These are phyloP conservation scores for Dendrostoma leiphaemia DNA, from an alignment of 2,329 filamentous ascomycete species.

Conservation along the genomic window DNA sequence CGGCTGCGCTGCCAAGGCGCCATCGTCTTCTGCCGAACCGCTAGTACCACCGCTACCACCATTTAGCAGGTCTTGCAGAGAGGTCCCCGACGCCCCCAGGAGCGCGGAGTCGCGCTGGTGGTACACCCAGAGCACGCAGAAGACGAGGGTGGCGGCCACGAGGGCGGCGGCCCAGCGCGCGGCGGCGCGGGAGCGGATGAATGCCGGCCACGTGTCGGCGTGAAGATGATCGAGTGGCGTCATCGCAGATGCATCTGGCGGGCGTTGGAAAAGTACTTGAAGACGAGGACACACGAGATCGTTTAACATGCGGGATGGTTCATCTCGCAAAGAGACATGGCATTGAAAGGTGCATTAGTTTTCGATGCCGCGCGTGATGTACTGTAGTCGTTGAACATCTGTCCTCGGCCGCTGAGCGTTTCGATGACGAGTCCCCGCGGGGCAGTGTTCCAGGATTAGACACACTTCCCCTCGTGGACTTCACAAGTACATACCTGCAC, in stretches of 20 bases:
- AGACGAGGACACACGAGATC: no score
- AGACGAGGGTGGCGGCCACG: not conserved
- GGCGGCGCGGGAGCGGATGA: constrained; percentile 4
- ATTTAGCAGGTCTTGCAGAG: not conserved
- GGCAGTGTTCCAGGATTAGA: no score
- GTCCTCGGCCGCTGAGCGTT: not conserved
- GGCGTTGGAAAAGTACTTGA: no score
- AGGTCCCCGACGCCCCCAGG: no score
- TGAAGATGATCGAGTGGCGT: no score
- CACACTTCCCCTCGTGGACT: not conserved
- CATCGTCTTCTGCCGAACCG: not conserved
- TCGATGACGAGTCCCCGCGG: not conserved
- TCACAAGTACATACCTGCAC: no score
- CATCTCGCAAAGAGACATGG: no score
- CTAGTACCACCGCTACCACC: no score
- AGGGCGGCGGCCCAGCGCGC: not conserved
- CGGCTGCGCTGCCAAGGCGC: not conserved
- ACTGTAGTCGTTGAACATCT: not conserved
- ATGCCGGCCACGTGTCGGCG: not conserved
- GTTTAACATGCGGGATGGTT: no score
- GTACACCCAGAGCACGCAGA: not conserved
- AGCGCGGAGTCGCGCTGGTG: not conserved
- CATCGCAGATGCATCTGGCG: no score
- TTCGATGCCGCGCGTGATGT: not conserved
- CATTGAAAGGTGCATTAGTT: no score